A percentile compares a stretch with the other conserved stretches of the same genome.
phyloP scores from a whole-genome alignment of 2,329 filamentous ascomycete species.

The Fusarium agapanthi region DNA sequence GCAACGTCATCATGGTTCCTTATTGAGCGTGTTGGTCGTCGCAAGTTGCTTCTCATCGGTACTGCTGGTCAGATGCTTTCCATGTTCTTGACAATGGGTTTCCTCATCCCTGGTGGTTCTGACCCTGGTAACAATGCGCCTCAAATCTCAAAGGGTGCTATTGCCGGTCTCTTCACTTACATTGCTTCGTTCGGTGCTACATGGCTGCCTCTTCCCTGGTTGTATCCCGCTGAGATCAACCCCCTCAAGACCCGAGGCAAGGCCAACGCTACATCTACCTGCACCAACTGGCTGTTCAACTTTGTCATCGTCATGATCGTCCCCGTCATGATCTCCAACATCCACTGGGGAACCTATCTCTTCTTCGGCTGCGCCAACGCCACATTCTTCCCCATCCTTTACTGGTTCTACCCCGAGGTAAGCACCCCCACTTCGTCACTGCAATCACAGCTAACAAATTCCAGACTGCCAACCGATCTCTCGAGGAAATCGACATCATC shows the following conservation, averaged over 20 bases:
- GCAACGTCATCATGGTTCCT: conserved; percentile 65
- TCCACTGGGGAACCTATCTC: conserved; percentile 60
- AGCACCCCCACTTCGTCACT: rapidly evolving
- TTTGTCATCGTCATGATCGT: conserved; percentile 68
- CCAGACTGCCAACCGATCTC: conserved; percentile 50
- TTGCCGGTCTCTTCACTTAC: conserved; percentile 74
- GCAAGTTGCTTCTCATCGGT: conserved; percentile 57
- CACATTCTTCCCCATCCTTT: conserved; percentile 60
- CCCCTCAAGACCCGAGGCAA: conserved; percentile 57
- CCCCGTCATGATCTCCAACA: conserved; percentile 69
- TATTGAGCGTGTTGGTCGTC: conserved; percentile 56
- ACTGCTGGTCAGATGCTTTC: conserved; percentile 59
- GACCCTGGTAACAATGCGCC: conserved; percentile 49
- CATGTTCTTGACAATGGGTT: conserved; percentile 69
- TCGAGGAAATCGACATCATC: conserved; percentile 67
- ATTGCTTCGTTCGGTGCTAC: conserved; percentile 75
- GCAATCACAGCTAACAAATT: neutral
- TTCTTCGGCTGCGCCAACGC: conserved; percentile 63
- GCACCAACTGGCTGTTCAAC: conserved; percentile 65
- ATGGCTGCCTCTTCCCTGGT: conserved; percentile 70
- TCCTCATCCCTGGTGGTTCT: conserved; percentile 71
- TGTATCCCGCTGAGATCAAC: conserved; percentile 65
- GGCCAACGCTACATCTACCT: conserved; percentile 64
- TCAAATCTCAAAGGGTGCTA: conserved; percentile 67
- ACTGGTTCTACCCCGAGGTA: conserved; percentile 55